Evolutionary conservation across 495 filamentous ascomycete species (phyloP).

Genomic region (Xylaria acuta): DNA sequence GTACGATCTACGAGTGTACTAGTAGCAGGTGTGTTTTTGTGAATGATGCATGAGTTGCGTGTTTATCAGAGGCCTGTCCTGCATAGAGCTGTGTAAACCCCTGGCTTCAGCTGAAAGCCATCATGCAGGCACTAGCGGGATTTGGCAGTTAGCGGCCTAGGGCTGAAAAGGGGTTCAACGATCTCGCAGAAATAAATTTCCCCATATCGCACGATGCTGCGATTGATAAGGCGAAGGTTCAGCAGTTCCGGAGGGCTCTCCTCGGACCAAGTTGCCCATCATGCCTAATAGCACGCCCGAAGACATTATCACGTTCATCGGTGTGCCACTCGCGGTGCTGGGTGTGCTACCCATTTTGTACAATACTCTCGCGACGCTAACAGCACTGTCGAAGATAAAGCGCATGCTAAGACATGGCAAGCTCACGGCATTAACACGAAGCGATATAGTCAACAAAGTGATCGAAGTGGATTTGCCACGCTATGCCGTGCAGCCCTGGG

Average conservation of each 20-base stretch:
- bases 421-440: constrained; percentile 63
- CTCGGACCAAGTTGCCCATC: background rate
- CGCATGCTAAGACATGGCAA: constrained; percentile 58
- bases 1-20: background rate
- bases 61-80: background rate
- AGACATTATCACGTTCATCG: constrained; percentile 61
- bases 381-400: constrained; percentile 62
- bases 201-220: background rate
- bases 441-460: constrained; percentile 66
- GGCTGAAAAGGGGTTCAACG: constrained; percentile 63
- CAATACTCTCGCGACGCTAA: constrained; percentile 60
- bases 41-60: no score
- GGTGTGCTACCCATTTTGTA: constrained; percentile 73
- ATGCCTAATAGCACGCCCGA: constrained; percentile 38
- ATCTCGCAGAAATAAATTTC: constrained; percentile 1
- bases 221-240: background rate
- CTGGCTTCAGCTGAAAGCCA: constrained; percentile 15
- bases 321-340: constrained; percentile 68
- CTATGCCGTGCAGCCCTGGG: constrained; percentile 64
- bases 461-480: constrained; percentile 71
- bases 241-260: background rate
- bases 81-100: background rate
- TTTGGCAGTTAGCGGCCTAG: constrained; percentile 55
- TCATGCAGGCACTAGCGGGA: constrained; percentile 65
- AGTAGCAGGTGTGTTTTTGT: no score